Conservation (phyloP, 129 eudicot species). For the Silybum marianum region DNA sequence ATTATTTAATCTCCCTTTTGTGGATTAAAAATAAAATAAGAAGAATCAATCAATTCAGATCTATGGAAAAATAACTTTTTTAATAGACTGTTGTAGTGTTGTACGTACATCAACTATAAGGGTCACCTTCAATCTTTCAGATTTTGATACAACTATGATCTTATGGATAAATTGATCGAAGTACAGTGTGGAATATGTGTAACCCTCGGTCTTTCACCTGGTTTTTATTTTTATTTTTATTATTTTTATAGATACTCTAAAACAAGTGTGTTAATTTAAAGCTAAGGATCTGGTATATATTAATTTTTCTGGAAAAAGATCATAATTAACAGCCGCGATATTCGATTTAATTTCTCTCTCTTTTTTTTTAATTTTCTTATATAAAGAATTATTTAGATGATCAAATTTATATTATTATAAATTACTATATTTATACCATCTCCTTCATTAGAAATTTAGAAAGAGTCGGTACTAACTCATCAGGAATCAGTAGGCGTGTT, state of each 20-base stretch:
- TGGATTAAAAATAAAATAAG: not conserved
- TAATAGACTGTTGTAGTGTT: constrained; percentile 6
- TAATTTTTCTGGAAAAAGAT: not conserved
- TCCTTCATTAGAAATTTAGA: constrained; percentile 3
- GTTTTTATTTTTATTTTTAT: not conserved
- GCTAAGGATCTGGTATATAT: constrained; percentile 9
- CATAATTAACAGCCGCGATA: not conserved
- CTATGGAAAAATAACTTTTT: constrained; percentile 1
- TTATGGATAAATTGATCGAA: not conserved
- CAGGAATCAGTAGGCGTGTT: not conserved
- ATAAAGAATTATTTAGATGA: not conserved
- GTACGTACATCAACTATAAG: not conserved
- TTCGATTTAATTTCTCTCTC: not conserved
- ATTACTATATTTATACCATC: constrained; percentile 8
- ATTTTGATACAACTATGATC: constrained; percentile 21
- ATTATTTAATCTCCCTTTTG: not conserved
- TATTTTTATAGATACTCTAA: not conserved
- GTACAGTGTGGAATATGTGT: constrained; percentile 1
- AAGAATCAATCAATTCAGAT: constrained; percentile 22
- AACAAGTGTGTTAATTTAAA: not conserved
- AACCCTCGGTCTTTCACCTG: constrained; percentile 6
- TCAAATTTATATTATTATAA: not conserved
- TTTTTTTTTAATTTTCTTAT: not conserved
- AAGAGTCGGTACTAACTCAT: constrained; percentile 17
- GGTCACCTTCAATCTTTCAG: not conserved